phyloP scores from a whole-genome alignment of 192 early-diverging fungal genomes.

The Podila horticola region DNA sequence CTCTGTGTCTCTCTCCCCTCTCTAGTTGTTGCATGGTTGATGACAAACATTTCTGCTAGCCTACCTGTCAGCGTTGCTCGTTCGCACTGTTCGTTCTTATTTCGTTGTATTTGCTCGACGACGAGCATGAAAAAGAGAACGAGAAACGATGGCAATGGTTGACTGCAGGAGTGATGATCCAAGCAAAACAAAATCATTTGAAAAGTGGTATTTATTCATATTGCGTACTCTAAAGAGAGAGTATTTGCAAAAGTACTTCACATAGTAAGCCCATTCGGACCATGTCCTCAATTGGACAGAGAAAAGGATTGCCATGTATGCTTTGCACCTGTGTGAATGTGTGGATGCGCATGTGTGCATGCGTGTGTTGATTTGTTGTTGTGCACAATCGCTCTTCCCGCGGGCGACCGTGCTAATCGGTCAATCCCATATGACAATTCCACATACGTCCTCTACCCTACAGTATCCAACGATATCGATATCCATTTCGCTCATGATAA shows the following conservation, averaged over 20 bases:
- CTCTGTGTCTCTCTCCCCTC: not conserved
- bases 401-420: too few species aligned
- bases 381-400: too few species aligned
- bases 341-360: too few species aligned
- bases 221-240: too few species aligned
- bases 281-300: constrained; percentile 1
- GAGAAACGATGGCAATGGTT: too few species aligned
- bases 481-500: not conserved
- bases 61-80: not conserved
- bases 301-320: not conserved
- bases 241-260: too few species aligned
- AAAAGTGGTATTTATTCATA: not conserved
- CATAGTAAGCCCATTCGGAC: not conserved
- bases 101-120: too few species aligned
- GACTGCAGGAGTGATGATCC: not conserved
- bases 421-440: constrained; percentile 5
- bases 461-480: not conserved
- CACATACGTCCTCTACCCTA: not conserved
- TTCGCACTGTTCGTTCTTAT: too few species aligned
- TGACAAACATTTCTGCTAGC: not conserved
- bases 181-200: not conserved
- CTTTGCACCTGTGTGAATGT: not conserved
- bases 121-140: too few species aligned
- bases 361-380: too few species aligned
- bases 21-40: not conserved